Evolutionary conservation across 208 protist species (phyloP), one percentile per base, ranked within the genome.

Genomic region (Wallacemonas sp.): DNA sequence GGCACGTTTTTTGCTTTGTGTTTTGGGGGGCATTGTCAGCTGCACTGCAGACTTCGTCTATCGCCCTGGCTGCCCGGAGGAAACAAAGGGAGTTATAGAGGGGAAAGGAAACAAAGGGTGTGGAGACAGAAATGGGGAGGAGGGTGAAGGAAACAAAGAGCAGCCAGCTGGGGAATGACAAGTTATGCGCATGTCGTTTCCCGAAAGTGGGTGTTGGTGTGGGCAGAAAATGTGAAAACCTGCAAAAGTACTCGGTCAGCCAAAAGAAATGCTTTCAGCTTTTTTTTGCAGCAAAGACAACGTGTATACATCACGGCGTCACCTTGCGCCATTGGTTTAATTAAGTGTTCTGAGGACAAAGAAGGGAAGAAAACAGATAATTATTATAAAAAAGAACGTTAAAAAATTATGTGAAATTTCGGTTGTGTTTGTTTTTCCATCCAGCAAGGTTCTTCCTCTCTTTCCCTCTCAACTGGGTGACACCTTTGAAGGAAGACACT

Each of bases 21-120:
- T 60, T 56, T 79, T 88, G 12, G 71, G 71, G 19, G 70, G 70
- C 75, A 82, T 88, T 39, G 38, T 47, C 8, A n/a, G 9, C 15
- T 49, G 6, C 24, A 21, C 15, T 49, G 42, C 6, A 8, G 17
- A 49, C 42, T 33, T 11, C 9, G 11, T 54, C 31, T 41, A 17
- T 6, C 9, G 36, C 9, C 9, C 14, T 6, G 6, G 14, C 36
- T 17, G 36, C 36, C 36, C 14, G 36, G 36, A 17, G 14, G 36
- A 41, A 14, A 41, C 9, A 41, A 17, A 41, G 36, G 36, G 36
- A 41, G 36, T n/a, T 41, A 41, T 14, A 41, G 36, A 41, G 6
- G 36, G 14, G 36, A 14, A 12, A 12, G 19, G 44, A 33, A 30
- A 27, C n/a, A 33, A 55, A n/a, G 47, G 21, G 45, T 12, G 45